A percentile compares a stretch with the other conserved stretches of the same genome.
Evolutionary conservation across 1,139 yeast genomes (phyloP).

Genomic region (Saccharomyces hybrid): DNA sequence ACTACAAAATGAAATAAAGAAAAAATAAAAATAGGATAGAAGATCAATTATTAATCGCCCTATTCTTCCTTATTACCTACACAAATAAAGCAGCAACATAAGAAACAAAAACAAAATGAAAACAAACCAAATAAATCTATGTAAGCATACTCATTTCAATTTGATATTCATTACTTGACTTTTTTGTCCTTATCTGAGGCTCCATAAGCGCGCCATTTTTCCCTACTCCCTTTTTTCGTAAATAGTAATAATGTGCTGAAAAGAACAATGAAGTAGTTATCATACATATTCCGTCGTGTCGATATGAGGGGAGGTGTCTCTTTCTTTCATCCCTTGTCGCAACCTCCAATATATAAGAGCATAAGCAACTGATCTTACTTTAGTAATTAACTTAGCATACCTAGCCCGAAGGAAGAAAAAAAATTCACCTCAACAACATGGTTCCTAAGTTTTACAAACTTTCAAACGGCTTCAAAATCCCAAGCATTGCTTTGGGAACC

Average conservation of each 20-base stretch:
- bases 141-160: background rate
- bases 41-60: background rate
- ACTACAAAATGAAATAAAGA: background rate
- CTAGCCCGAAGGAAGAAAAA: background rate
- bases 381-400: background rate
- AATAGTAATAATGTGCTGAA: background rate
- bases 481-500: conserved; percentile 54
- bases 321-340: background rate
- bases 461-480: conserved; percentile 42
- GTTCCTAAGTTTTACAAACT: conserved; percentile 28
- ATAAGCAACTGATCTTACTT: background rate
- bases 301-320: background rate
- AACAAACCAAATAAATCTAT: background rate
- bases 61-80: background rate
- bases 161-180: background rate
- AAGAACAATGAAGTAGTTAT: background rate
- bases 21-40: background rate
- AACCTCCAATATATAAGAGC: background rate
- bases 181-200: background rate
- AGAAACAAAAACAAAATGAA: background rate
- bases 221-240: background rate
- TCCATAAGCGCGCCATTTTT: background rate
- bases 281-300: background rate
- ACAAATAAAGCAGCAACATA: background rate
- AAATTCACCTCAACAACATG: background rate